A percentile compares a stretch with the other conserved stretches of the same genome.
These are phyloP conservation scores for Hyaloscypha variabilis DNA, from an alignment of 495 filamentous ascomycete genomes.

Conservation along the genomic window DNA sequence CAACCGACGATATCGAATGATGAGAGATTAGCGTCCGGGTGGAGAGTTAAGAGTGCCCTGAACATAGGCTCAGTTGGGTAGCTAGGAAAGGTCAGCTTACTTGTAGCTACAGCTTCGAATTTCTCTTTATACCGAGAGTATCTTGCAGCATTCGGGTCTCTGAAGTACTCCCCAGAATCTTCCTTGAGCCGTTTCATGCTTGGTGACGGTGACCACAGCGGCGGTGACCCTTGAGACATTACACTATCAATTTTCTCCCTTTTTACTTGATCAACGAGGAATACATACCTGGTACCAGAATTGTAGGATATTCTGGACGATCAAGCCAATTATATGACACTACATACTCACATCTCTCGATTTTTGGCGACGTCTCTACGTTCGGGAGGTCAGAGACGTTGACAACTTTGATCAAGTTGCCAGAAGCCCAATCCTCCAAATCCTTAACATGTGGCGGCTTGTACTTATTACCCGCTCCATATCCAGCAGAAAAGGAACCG, in stretches of 20 bases:
- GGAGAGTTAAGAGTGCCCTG: constrained; percentile 6
- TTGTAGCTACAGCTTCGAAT: constrained; percentile 5
- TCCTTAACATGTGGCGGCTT: constrained; percentile 19
- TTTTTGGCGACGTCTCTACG: constrained; percentile 7
- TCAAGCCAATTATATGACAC: neutral
- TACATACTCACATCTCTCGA: constrained; percentile 6
- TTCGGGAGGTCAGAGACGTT: constrained; percentile 6
- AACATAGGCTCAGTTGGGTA: constrained; percentile 6
- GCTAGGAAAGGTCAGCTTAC: constrained; percentile 3
- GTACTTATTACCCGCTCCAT: constrained; percentile 9
- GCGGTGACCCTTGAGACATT: neutral
- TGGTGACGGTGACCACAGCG: neutral
- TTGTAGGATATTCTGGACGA: neutral
- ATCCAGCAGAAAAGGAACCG: constrained; percentile 3
- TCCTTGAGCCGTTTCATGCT: neutral
- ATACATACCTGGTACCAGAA: constrained; percentile 2
- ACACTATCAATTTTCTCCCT: neutral
- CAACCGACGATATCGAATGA: constrained; percentile 11
- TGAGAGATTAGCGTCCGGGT: constrained; percentile 4
- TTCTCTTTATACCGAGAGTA: neutral
- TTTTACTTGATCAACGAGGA: constrained; percentile 6
- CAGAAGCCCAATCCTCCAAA: constrained; percentile 7
- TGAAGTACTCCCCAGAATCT: neutral
- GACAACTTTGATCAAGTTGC: constrained; percentile 7
- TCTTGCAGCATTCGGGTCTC: neutral